Conservation (phyloP, 805 yeast genomes). For the Starmerella asiatica region DNA sequence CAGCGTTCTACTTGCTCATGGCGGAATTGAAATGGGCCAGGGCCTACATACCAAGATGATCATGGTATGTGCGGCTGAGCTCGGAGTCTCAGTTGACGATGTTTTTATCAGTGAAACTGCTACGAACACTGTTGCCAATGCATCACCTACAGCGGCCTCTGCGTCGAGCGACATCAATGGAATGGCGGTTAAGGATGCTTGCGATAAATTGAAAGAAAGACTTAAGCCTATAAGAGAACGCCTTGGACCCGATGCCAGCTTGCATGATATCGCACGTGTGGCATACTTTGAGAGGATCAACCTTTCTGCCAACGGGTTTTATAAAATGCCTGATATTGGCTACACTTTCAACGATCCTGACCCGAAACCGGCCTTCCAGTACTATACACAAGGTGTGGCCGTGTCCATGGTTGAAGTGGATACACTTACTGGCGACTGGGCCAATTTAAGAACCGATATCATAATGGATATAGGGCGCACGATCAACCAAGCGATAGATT, state of each 20-base stretch:
- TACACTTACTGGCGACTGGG: constrained; percentile 38
- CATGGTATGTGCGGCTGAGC: constrained; percentile 35
- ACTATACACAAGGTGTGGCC: constrained; percentile 37
- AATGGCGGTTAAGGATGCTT: constrained; percentile 37
- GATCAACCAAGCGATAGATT: constrained; percentile 37
- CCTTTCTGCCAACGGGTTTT: constrained; percentile 37
- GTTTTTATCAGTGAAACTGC: constrained; percentile 36
- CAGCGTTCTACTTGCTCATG: constrained; percentile 35
- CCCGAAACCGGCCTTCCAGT: constrained; percentile 36
- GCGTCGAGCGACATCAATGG: constrained; percentile 39
- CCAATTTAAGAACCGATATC: constrained; percentile 32
- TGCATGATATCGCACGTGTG: constrained; percentile 31
- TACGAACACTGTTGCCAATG: constrained; percentile 36
- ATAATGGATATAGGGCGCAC: constrained; percentile 40
- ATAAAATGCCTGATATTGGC: constrained; percentile 39
- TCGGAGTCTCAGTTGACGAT: constrained; percentile 31
- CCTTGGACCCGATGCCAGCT: constrained; percentile 29
- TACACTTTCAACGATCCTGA: constrained; percentile 29
- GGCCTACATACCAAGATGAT: constrained; percentile 38
- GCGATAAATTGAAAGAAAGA: constrained; percentile 34
- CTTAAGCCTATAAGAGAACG: constrained; percentile 30
- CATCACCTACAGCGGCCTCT: constrained; percentile 39
- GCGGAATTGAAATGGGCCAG: constrained; percentile 41
- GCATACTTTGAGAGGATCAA: constrained; percentile 37
- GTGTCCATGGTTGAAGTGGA: constrained; percentile 34